A percentile compares a stretch with the other conserved stretches of the same genome.
Conservation (phyloP, 2,329 filamentous ascomycete species). For the Colletotrichum cuscutae region DNA sequence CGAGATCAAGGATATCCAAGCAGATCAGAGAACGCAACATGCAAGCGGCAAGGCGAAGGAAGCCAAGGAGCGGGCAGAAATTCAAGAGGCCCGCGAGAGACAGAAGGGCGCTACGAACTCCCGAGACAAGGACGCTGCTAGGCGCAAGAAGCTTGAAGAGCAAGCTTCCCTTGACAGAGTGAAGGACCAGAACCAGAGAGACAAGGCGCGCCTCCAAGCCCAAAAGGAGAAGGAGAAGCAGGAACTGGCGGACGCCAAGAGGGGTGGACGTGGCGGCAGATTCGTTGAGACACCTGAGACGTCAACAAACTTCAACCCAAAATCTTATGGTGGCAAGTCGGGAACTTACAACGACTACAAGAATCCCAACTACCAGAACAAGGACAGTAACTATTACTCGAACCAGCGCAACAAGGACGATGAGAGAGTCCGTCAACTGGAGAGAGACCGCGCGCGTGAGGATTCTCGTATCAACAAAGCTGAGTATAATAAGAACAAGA, state of each 20-base stretch:
- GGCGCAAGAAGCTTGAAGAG: neutral
- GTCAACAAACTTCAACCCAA: neutral
- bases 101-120: neutral
- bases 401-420: neutral
- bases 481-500: neutral
- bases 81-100: neutral
- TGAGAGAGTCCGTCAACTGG: neutral
- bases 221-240: conserved; percentile 1
- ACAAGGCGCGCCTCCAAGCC: neutral
- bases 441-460: neutral
- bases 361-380: neutral
- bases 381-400: neutral
- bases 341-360: neutral
- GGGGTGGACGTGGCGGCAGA: neutral
- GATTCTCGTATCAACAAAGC: neutral
- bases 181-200: neutral
- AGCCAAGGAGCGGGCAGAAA: neutral
- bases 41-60: neutral
- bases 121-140: neutral
- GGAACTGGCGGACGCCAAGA: neutral
- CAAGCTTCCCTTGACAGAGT: neutral
- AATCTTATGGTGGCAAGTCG: neutral
- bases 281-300: neutral
- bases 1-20: neutral
- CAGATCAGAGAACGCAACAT: neutral